A percentile compares a stretch with the other conserved stretches of the same genome.
Evolutionary conservation across 306 rosid species (phyloP).

Genomic region (Ochetophila trinervis): DNA sequence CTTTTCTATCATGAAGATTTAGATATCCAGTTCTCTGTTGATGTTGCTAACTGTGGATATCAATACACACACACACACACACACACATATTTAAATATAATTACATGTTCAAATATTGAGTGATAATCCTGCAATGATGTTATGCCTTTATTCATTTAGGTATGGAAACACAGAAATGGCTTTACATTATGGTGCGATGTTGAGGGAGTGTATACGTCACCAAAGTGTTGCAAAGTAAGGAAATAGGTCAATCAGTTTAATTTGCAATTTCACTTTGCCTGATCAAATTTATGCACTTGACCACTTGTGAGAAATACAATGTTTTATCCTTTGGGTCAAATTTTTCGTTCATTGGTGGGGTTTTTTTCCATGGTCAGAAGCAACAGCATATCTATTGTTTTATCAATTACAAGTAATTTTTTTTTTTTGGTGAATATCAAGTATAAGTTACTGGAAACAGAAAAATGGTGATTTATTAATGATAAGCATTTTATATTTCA

Average conservation of each 20-base stretch:
- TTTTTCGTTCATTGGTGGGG: too few species aligned
- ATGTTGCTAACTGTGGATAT: neutral
- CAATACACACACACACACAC: too few species aligned
- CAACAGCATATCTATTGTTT: too few species aligned
- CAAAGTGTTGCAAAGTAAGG: constrained; percentile 92
- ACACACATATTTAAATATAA: neutral
- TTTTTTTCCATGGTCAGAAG: too few species aligned
- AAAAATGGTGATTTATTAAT: too few species aligned
- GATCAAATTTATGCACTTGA: neutral
- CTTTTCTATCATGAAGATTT: neutral
- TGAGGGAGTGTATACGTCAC: constrained; percentile 98
- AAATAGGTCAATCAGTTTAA: constrained; percentile 16
- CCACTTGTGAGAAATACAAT: neutral
- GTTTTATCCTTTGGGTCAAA: neutral
- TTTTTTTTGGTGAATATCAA: too few species aligned
- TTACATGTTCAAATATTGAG: neutral
- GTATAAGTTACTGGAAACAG: too few species aligned
- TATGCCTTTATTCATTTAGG: constrained; percentile 35
- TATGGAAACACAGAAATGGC: constrained; percentile 92
- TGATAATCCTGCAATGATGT: constrained; percentile 8
- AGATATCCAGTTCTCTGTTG: too few species aligned
- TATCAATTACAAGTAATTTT: too few species aligned
- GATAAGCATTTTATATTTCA: neutral
- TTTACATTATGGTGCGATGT: constrained; percentile 94
- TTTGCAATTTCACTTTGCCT: neutral